A percentile compares a stretch with the other conserved stretches of the same genome.
Conservation (phyloP, 495 filamentous ascomycete species). For the Lasiosphaeris hirsuta region DNA sequence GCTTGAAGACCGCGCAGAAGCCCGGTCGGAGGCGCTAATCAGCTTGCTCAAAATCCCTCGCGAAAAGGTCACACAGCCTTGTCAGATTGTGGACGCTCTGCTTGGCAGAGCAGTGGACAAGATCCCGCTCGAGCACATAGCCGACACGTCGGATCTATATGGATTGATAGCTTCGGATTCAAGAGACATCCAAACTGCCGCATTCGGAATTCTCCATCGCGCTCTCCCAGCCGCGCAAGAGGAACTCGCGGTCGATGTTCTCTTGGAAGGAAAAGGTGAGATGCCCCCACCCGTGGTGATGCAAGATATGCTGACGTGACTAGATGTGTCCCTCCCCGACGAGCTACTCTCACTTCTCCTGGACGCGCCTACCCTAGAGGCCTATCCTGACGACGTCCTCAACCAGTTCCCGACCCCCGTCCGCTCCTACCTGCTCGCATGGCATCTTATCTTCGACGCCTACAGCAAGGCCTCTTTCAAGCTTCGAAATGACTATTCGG, state of each 20-base stretch:
- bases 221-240: conserved; percentile 75
- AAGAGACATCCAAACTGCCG: conserved; percentile 68
- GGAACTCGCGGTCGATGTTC: conserved; percentile 75
- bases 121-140: conserved; percentile 52
- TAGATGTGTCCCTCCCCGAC: conserved; percentile 60
- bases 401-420: conserved; percentile 51
- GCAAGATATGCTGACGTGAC: conserved; percentile 1
- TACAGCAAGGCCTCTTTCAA: conserved; percentile 76
- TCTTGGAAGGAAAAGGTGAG: conserved; percentile 64
- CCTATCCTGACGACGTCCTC: conserved; percentile 43
- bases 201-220: conserved; percentile 75
- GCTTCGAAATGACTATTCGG: conserved; percentile 73
- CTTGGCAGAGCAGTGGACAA: conserved; percentile 60
- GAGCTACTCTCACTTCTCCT: conserved; percentile 68
- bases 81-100: conserved; percentile 61
- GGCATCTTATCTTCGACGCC: conserved; percentile 87
- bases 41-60: conserved; percentile 53
- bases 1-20: conserved; percentile 50
- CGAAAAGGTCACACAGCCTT: conserved; percentile 28
- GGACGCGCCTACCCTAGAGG: conserved; percentile 45
- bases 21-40: conserved; percentile 55
- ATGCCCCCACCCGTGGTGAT: not conserved
- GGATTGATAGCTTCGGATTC: conserved; percentile 73
- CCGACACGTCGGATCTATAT: conserved; percentile 59
- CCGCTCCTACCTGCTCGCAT: conserved; percentile 82